phyloP scores from a whole-genome alignment of 305 asterid species.

The Fraxinus xanthoxyloides region DNA sequence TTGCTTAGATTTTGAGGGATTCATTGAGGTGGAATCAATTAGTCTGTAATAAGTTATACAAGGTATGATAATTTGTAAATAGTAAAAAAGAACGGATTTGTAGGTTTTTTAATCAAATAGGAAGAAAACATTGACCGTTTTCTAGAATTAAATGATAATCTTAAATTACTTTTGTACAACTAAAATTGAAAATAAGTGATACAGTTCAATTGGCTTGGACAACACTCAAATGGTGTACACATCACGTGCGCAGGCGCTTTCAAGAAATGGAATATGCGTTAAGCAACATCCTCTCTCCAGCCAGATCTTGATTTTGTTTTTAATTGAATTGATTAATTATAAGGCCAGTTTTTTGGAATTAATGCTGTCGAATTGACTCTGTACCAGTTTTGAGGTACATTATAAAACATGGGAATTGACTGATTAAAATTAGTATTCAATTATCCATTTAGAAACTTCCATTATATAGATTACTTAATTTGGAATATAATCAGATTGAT shows the following conservation, averaged over 20 bases:
- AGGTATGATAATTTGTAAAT: no score
- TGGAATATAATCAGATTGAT: background rate
- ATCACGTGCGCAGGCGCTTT: constrained; percentile 34
- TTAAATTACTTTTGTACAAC: background rate
- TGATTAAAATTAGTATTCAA: background rate
- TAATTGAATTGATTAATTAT: background rate
- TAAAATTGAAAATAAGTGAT: background rate
- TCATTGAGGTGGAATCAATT: no score
- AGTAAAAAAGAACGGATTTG: no score
- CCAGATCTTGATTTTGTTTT: background rate
- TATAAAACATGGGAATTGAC: background rate
- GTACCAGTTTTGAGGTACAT: background rate
- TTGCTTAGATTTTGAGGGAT: background rate
- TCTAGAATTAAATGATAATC: no score
- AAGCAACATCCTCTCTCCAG: constrained; percentile 76
- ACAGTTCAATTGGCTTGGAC: background rate
- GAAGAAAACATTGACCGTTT: no score
- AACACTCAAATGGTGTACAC: background rate
- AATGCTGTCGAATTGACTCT: background rate
- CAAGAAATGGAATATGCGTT: constrained; percentile 50
- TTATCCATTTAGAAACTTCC: background rate
- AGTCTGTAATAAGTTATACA: background rate
- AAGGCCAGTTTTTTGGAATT: background rate
- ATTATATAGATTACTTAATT: background rate
- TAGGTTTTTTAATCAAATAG: no score